These are phyloP conservation scores for Xerocomellus dryophilus DNA, from an alignment of 768 basidiomycete genomes.

Conservation along the genomic window DNA sequence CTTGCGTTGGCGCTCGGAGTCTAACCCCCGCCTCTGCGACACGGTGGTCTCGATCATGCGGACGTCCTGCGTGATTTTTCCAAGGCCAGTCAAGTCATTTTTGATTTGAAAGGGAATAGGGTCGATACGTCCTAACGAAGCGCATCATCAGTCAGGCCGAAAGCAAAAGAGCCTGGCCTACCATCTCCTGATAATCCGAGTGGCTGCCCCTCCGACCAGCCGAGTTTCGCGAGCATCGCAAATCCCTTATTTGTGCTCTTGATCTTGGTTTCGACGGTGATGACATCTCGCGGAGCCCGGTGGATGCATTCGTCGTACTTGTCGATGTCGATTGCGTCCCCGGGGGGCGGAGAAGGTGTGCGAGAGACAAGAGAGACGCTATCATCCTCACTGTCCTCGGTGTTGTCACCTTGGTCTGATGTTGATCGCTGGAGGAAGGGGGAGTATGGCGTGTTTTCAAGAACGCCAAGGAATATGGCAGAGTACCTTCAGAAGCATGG, in stretches of 20 bases:
- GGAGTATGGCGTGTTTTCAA: slow-evolving; percentile 49
- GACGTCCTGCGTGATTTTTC: slow-evolving; percentile 75
- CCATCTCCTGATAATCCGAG: slow-evolving; percentile 76
- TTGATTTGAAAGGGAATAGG: slow-evolving; percentile 82
- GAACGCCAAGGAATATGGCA: slow-evolving; percentile 44
- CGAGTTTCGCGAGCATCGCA: slow-evolving; percentile 73
- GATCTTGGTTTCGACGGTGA: slow-evolving; percentile 81
- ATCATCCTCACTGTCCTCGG: slow-evolving; percentile 57
- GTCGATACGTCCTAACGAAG: slow-evolving; percentile 65
- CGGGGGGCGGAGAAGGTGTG: slow-evolving; percentile 63
- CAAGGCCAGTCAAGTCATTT: slow-evolving; percentile 73
- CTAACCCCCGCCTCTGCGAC: slow-evolving; percentile 72
- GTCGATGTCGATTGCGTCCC: slow-evolving; percentile 52
- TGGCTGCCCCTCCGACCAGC: slow-evolving; percentile 78
- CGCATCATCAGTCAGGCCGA: not conserved
- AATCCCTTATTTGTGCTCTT: slow-evolving; percentile 80
- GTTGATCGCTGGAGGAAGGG: slow-evolving; percentile 62
- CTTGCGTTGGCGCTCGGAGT: slow-evolving; percentile 77
- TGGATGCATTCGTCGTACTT: slow-evolving; percentile 67
- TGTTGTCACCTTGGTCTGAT: slow-evolving; percentile 32
- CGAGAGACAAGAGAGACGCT: slow-evolving; percentile 71
- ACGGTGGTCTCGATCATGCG: slow-evolving; percentile 85
- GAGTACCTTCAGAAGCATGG: slow-evolving; percentile 65
- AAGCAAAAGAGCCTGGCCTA: slow-evolving; percentile 27
- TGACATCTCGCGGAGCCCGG: slow-evolving; percentile 54